These are phyloP conservation scores for Metschnikowia lochheadii DNA, from an alignment of 805 yeast species.

Conservation along the genomic window DNA sequence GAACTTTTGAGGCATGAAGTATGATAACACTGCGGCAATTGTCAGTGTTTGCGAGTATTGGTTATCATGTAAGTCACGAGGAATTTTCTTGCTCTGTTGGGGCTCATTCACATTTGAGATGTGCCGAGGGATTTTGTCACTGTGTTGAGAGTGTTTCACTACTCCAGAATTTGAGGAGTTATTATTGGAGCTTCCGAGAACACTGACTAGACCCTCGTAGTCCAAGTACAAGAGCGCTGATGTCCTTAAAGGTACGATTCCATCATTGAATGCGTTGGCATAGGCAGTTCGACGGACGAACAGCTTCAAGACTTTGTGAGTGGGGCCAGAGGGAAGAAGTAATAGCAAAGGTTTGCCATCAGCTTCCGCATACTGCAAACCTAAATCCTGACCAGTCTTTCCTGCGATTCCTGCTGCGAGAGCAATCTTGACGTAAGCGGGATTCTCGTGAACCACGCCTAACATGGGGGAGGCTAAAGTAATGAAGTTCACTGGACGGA, in stretches of 20 bases:
- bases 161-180: neutral
- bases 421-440: constrained; percentile 77
- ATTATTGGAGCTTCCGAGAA: constrained; percentile 1
- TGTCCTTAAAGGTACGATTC: constrained; percentile 91
- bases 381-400: constrained; percentile 85
- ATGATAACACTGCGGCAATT: constrained; percentile 36
- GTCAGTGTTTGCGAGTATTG: constrained; percentile 22
- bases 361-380: constrained; percentile 47
- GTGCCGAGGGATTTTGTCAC: constrained; percentile 1
- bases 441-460: constrained; percentile 86
- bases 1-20: constrained; percentile 42
- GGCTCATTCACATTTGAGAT: neutral
- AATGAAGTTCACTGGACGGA: constrained; percentile 74
- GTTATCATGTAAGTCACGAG: constrained; percentile 16
- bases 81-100: constrained; percentile 14
- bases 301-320: constrained; percentile 55
- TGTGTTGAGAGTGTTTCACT: neutral
- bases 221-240: constrained; percentile 82
- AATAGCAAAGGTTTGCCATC: constrained; percentile 63
- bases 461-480: constrained; percentile 84
- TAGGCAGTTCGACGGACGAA: constrained; percentile 76
- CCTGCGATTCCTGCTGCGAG: constrained; percentile 89
- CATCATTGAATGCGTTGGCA: constrained; percentile 89
- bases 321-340: constrained; percentile 71
- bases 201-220: constrained; percentile 55